Conservation (phyloP, 345 rosid genomes). For the Eucalyptus tenuipes region DNA sequence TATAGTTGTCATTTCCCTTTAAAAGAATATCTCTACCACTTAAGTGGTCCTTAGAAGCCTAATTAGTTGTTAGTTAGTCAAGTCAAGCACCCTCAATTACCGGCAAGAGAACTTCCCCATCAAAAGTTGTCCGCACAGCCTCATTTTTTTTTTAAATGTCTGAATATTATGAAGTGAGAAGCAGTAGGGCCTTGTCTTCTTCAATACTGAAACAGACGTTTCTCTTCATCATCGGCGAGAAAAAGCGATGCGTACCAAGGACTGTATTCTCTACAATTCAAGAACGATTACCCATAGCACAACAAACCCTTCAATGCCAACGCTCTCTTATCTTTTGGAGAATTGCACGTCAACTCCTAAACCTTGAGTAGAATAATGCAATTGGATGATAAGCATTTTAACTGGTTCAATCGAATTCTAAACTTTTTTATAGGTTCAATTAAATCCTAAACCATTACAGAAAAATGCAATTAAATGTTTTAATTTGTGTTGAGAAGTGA, state of each 20-base stretch:
- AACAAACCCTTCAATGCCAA: not conserved
- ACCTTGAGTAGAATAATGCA: not conserved
- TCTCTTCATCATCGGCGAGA: not conserved
- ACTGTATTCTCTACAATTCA: not conserved
- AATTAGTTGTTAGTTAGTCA: conserved; percentile 5
- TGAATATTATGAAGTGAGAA: not conserved
- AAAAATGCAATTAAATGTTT: not conserved
- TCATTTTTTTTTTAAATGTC: not conserved
- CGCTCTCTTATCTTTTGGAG: not conserved
- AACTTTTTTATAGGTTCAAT: too few species aligned
- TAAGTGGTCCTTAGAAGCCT: not conserved
- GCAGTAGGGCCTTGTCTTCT: not conserved
- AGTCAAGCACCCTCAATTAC: not conserved
- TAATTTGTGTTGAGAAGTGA: too few species aligned
- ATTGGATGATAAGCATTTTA: not conserved
- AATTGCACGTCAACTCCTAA: not conserved
- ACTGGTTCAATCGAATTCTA: not conserved
- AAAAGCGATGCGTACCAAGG: not conserved
- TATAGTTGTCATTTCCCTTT: not conserved
- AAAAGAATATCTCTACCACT: not conserved
- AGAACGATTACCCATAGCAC: not conserved
- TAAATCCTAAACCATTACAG: not conserved
- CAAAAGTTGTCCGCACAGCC: not conserved
- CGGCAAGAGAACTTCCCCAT: not conserved
- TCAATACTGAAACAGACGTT: not conserved